Percentiles rank a stretch among this genome's conserved stretches.
phyloP scores from a whole-genome alignment of 2,329 filamentous ascomycete genomes.

The Chrysosporium queenslandicum region DNA sequence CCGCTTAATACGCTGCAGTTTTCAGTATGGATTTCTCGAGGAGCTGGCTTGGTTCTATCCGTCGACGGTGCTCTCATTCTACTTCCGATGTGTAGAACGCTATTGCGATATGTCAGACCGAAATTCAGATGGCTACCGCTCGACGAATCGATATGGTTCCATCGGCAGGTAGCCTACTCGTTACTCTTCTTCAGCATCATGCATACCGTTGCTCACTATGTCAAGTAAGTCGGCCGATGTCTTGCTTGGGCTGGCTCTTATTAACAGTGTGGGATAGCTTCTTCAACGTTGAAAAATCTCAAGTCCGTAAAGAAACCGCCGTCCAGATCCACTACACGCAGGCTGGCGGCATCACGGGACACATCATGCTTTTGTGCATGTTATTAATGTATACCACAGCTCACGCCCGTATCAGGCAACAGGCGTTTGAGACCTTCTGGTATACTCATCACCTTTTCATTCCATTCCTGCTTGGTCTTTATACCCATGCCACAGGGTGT shows the following conservation, averaged over 20 bases:
- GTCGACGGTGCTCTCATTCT: slow-evolving; percentile 81
- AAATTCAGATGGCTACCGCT: slow-evolving; percentile 80
- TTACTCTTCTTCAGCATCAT: slow-evolving; percentile 71
- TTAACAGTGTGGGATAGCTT: too few species aligned
- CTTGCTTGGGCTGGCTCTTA: too few species aligned
- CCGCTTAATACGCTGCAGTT: slow-evolving; percentile 70
- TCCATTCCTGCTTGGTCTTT: slow-evolving; percentile 84
- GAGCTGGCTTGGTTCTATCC: slow-evolving; percentile 74
- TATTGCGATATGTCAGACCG: slow-evolving; percentile 73
- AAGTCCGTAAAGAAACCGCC: slow-evolving; percentile 70
- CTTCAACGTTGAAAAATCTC: slow-evolving; percentile 80
- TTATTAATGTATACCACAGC: slow-evolving; percentile 94
- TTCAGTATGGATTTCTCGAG: slow-evolving; percentile 94
- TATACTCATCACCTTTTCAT: slow-evolving; percentile 99
- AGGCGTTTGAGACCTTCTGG: slow-evolving; percentile 98
- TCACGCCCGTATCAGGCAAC: slow-evolving; percentile 85
- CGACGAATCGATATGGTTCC: slow-evolving; percentile 97
- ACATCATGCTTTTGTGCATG: slow-evolving; percentile 99
- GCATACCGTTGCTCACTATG: slow-evolving; percentile 76
- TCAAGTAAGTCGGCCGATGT: slow-evolving; percentile 71
- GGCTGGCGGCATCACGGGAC: slow-evolving; percentile 84
- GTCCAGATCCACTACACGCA: slow-evolving; percentile 86
- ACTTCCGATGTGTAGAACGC: slow-evolving; percentile 85
- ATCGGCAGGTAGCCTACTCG: slow-evolving; percentile 85
- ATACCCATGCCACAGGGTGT: slow-evolving; percentile 91